A percentile compares a stretch with the other conserved stretches of the same genome.
These are phyloP conservation scores for Pelagophyceae sp. DNA, from an alignment of 352 stramenopile species.

Conservation along the genomic window DNA sequence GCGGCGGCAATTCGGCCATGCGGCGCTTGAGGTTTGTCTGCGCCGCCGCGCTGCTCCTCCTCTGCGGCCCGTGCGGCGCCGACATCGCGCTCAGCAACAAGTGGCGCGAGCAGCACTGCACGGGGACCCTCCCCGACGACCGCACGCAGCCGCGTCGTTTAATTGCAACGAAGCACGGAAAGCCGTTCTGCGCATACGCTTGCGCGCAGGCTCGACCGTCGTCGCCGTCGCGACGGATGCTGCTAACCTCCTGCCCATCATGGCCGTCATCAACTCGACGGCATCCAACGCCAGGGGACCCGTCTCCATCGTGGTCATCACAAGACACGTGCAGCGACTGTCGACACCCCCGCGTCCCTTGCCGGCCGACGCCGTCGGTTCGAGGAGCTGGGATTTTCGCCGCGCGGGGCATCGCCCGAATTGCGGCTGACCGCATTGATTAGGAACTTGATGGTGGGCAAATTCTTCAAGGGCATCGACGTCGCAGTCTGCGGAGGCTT, in stretches of 20 bases:
- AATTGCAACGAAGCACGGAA: no score
- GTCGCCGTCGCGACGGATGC: conserved; percentile 8
- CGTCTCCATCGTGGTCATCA: conserved; percentile 10
- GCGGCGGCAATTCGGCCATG: not conserved
- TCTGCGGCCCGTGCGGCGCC: not conserved
- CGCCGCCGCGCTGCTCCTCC: not conserved
- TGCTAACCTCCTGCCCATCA: not conserved
- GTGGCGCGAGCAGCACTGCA: not conserved
- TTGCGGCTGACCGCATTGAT: no score
- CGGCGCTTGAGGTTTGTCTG: no score
- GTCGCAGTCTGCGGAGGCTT: conserved; percentile 17
- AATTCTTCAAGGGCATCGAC: not conserved
- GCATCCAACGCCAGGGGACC: not conserved
- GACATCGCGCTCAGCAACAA: not conserved
- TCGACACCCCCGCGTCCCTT: no score
- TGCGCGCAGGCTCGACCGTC: not conserved
- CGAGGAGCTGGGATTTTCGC: no score
- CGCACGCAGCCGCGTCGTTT: not conserved
- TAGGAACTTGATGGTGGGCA: no score
- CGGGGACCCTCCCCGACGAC: not conserved
- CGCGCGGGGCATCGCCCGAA: no score
- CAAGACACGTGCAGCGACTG: not conserved
- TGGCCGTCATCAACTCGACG: conserved; percentile 17
- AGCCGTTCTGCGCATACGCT: no score
- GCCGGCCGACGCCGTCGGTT: no score